Conservation (phyloP, 2,329 filamentous ascomycete species). For the Colletotrichum shisoi region DNA sequence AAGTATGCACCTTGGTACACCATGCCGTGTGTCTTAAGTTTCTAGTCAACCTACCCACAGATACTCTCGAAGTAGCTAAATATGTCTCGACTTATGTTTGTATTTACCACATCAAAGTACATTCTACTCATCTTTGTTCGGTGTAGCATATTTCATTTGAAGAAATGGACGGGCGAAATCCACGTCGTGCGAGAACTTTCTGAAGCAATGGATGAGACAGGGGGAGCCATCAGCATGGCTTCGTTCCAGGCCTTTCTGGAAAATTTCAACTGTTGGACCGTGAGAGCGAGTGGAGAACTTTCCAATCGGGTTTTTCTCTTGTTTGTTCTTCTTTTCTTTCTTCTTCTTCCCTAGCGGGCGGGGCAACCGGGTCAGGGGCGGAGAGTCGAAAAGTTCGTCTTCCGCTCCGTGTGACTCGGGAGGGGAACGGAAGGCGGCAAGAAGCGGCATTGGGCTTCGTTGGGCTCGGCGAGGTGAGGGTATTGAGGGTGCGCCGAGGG, state of each 20-base stretch:
- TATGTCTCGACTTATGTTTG: no score
- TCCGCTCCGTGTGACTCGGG: constrained; percentile 20
- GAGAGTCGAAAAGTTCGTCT: neutral
- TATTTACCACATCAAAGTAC: no score
- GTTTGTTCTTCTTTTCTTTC: neutral
- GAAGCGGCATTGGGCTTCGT: constrained; percentile 35
- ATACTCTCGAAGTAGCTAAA: no score
- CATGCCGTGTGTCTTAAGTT: no score
- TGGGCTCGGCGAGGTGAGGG: constrained; percentile 25
- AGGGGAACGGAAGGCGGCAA: constrained; percentile 31
- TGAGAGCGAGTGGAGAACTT: neutral
- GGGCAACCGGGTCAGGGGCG: neutral
- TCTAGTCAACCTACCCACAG: no score
- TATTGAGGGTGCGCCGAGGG: neutral
- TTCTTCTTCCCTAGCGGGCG: neutral
- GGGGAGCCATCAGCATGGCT: neutral
- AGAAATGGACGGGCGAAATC: neutral
- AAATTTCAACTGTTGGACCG: neutral
- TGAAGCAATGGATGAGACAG: neutral
- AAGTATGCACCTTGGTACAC: no score
- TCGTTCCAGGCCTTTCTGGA: constrained; percentile 27
- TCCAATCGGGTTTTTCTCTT: constrained; percentile 11
- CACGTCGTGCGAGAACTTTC: neutral
- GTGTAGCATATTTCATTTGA: neutral
- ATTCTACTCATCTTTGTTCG: no score